Conservation (phyloP, 495 filamentous ascomycete species). For the Hyaloscypha hepaticicola region DNA sequence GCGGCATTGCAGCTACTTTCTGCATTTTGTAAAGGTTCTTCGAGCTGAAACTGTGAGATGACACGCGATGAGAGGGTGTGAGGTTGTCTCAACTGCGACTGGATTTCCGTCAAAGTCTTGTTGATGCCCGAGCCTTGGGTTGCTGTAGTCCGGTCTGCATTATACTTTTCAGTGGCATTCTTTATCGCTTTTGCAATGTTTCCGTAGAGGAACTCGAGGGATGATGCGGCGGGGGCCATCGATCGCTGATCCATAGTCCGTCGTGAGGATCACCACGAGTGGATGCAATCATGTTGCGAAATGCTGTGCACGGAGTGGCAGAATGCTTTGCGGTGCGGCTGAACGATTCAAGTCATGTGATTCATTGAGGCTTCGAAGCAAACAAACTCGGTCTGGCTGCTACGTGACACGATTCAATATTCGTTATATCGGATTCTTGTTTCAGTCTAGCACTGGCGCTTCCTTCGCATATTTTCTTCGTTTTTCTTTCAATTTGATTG, state of each 20-base stretch:
- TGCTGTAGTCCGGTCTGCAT: background rate
- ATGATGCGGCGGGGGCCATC: slow-evolving; percentile 10
- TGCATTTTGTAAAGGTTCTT: slow-evolving; percentile 13
- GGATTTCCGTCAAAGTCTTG: slow-evolving; percentile 5
- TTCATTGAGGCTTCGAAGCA: background rate
- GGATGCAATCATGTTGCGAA: slow-evolving; percentile 11
- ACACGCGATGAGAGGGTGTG: slow-evolving; percentile 8
- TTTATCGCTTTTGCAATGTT: slow-evolving; percentile 8
- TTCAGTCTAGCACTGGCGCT: background rate
- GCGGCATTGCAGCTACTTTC: slow-evolving; percentile 3
- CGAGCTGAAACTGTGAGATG: slow-evolving; percentile 7
- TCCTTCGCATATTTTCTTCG: too few relatives aligned
- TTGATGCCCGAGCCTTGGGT: slow-evolving; percentile 1
- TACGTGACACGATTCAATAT: background rate
- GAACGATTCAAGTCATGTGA: slow-evolving; percentile 4
- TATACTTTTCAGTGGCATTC: slow-evolving; percentile 10
- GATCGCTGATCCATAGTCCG: slow-evolving; percentile 13
- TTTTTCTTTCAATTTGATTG: background rate
- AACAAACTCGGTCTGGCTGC: background rate
- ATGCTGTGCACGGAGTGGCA: slow-evolving; percentile 1
- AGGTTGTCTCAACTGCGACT: slow-evolving; percentile 12
- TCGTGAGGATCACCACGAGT: background rate
- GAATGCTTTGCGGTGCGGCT: slow-evolving; percentile 12
- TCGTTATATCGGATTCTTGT: background rate
- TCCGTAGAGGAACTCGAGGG: slow-evolving; percentile 2